Evolutionary conservation across 768 basidiomycete genomes (phyloP).

Genomic region (Megacollybia marginata): DNA sequence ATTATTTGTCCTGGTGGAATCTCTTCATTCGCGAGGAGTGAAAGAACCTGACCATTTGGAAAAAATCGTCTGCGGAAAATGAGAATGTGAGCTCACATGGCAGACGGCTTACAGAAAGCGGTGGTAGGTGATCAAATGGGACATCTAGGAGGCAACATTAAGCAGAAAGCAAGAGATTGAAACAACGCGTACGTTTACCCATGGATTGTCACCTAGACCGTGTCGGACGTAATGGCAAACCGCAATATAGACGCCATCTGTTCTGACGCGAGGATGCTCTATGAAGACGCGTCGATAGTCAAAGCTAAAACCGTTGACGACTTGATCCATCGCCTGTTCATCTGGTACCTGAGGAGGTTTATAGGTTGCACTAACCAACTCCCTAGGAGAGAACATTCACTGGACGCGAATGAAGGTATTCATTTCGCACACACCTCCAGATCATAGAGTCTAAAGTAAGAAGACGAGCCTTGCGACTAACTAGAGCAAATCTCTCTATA

Average conservation of each 20-base stretch:
- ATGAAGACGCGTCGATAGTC: constrained; percentile 76
- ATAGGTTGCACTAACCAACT: constrained; percentile 59
- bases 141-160: constrained; percentile 40
- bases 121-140: constrained; percentile 86
- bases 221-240: constrained; percentile 81
- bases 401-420: background rate
- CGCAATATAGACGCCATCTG: constrained; percentile 88
- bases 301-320: constrained; percentile 44
- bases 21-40: constrained; percentile 79
- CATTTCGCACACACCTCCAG: constrained; percentile 52
- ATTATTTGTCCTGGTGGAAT: constrained; percentile 63
- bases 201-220: constrained; percentile 76
- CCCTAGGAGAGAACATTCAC: constrained; percentile 29
- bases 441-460: constrained; percentile 61
- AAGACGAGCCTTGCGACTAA: constrained; percentile 68
- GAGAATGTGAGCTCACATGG: background rate
- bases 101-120: constrained; percentile 67
- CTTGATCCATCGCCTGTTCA: constrained; percentile 35
- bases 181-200: constrained; percentile 66
- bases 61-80: constrained; percentile 63
- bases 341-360: constrained; percentile 67
- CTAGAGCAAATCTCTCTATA: constrained; percentile 71
- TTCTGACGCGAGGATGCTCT: constrained; percentile 76
- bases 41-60: constrained; percentile 79
- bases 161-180: constrained; percentile 2